phyloP scores from a whole-genome alignment of 2,329 filamentous ascomycete species.

The Dothideomycetes sp. region DNA sequence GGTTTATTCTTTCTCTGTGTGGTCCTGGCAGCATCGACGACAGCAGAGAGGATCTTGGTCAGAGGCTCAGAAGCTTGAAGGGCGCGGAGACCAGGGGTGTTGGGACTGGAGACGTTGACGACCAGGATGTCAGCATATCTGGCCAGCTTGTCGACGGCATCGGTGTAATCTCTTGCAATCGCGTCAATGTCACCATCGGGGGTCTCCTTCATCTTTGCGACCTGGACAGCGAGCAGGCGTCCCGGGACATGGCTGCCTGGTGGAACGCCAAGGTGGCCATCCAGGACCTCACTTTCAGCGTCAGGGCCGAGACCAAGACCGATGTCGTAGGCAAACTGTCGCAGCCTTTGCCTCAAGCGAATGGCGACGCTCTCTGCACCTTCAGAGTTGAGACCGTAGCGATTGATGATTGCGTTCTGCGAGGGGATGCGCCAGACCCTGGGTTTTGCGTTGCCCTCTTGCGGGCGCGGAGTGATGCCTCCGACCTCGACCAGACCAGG shows the following conservation, averaged over 20 bases:
- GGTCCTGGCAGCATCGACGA: conserved; percentile 65
- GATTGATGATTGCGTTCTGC: conserved; percentile 83
- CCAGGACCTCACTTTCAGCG: conserved; percentile 60
- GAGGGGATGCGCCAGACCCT: conserved; percentile 78
- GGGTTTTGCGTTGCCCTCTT: conserved; percentile 77
- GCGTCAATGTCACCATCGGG: conserved; percentile 75
- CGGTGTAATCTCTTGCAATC: conserved; percentile 71
- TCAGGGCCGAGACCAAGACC: conserved; percentile 54
- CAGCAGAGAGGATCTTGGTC: conserved; percentile 66
- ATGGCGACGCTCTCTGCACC: conserved; percentile 81
- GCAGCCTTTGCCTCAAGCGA: conserved; percentile 64
- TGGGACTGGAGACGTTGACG: conserved; percentile 94
- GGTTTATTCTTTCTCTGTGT: conserved; percentile 62
- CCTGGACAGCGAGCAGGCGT: conserved; percentile 75
- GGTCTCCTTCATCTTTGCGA: conserved; percentile 94
- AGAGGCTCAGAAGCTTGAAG: conserved; percentile 78
- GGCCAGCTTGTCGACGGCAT: conserved; percentile 72
- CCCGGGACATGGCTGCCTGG: conserved; percentile 70
- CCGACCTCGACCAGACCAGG: conserved; percentile 85
- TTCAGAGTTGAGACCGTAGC: conserved; percentile 87
- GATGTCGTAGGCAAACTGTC: conserved; percentile 60
- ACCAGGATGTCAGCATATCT: conserved; percentile 92
- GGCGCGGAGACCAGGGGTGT: conserved; percentile 82
- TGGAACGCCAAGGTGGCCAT: conserved; percentile 66
- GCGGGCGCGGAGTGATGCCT: conserved; percentile 76